Conservation (phyloP, 257 asterid species). For the Agastache rugosa region DNA sequence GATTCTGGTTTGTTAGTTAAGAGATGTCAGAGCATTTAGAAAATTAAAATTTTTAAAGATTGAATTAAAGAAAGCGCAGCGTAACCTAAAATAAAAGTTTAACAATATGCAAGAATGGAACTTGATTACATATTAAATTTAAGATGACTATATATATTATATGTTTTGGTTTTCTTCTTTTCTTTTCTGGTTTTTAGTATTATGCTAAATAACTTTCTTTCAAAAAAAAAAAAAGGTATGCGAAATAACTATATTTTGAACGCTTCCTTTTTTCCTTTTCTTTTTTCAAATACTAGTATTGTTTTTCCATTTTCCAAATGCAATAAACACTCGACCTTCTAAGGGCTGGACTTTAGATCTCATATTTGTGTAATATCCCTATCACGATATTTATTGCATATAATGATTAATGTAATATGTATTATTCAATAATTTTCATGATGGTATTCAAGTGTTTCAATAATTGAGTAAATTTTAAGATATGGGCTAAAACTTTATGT, state of each 20-base stretch:
- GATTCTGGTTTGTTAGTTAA: not conserved
- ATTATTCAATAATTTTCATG: constrained; percentile 6
- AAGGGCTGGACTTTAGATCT: not conserved
- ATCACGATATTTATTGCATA: not conserved
- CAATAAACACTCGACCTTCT: not conserved
- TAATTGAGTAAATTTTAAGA: constrained; percentile 26
- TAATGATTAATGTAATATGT: constrained; percentile 23
- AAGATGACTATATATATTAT: too few species aligned
- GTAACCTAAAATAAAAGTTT: not conserved
- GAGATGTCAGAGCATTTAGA: not conserved
- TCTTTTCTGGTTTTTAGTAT: too few species aligned
- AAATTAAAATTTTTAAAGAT: too few species aligned
- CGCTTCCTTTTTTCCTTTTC: too few species aligned
- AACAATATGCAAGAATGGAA: not conserved
- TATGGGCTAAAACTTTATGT: constrained; percentile 22
- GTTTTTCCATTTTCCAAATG: not conserved
- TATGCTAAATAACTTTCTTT: too few species aligned
- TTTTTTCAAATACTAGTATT: too few species aligned
- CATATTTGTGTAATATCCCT: constrained; percentile 5
- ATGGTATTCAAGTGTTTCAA: not conserved
- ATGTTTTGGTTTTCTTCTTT: too few species aligned
- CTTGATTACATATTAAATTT: too few species aligned
- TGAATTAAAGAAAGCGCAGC: too few species aligned
- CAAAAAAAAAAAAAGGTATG: too few species aligned
- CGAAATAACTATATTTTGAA: too few species aligned